Evolutionary conservation across 805 yeast genomes (phyloP), one percentile per base, ranked within the genome.

Genomic region (Alloascoidea hylecoeti): DNA sequence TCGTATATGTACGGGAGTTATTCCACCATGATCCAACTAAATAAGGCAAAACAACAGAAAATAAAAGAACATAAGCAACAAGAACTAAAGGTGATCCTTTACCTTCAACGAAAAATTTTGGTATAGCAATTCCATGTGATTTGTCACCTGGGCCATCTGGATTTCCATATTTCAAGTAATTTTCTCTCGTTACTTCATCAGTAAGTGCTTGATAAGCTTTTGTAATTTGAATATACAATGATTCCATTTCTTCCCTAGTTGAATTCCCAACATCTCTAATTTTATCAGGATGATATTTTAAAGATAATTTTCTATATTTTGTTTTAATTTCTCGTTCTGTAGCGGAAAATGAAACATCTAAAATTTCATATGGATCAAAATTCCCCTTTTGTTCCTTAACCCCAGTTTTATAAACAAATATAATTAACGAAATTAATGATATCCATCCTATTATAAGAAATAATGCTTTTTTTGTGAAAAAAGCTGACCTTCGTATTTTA

Each of bases 101-200:
- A 34, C 94, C 86, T 45, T 85, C 95, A 18, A 94, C 82, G 43
- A 92, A 66, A 59, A 83, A 85, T 53, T 80, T 77, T 19, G 99
- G 99, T 46, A 92, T 61, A 0, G 97, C 99, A 56, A 92, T 86
- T 44, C 98, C 98, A 55, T 85, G 96, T 15, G 79, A 63, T 15
- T 79, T 68, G 17, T 83, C 83, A 57, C 84, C 95, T 33, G 94
- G 95, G 34, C 98, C 98, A 61, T 92, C 99, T 3, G 99, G 99
- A 55, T 94, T 95, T 37, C 99, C 99, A 51, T 79, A 92, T 48
- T 73, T 77, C 49, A 78, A 63, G 56, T 72, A 86, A 55, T 92
- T 92, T 48, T 82, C 83, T 49, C 75, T 80, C 2, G 83, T 75
- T 6, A 66, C 69, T 47, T 84, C 96, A 58, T 92, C 97, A 12